Conservation (phyloP, 1,139 yeast species). For the Blastobotrys malaysiensis region DNA sequence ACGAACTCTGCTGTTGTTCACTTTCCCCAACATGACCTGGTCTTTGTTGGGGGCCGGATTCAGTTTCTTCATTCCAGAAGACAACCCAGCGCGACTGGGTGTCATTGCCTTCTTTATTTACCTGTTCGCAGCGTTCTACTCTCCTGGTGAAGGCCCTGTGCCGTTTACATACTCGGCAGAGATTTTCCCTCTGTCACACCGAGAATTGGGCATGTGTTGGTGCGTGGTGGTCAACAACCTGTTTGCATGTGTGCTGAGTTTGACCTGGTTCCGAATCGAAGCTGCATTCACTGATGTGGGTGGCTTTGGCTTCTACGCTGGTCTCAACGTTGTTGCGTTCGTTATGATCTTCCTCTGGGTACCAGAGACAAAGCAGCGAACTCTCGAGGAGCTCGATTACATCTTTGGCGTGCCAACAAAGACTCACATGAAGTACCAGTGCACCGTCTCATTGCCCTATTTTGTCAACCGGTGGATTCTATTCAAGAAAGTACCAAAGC, state of each 20-base stretch:
- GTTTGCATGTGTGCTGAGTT: constrained; percentile 63
- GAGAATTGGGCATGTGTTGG: constrained; percentile 68
- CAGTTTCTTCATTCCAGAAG: constrained; percentile 59
- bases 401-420: constrained; percentile 17
- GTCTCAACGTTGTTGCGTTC: constrained; percentile 17
- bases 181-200: constrained; percentile 64
- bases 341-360: constrained; percentile 21
- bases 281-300: constrained; percentile 19
- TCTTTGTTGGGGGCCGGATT: constrained; percentile 68
- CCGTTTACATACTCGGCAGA: constrained; percentile 75
- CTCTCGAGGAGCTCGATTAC: constrained; percentile 17
- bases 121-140: constrained; percentile 57
- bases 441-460: constrained; percentile 18
- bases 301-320: constrained; percentile 23
- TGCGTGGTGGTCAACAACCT: constrained; percentile 77
- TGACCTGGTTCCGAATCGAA: constrained; percentile 36
- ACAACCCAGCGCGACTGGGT: constrained; percentile 46
- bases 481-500: constrained; percentile 10
- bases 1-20: constrained; percentile 57
- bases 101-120: constrained; percentile 52
- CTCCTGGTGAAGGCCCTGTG: constrained; percentile 73
- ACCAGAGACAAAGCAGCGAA: constrained; percentile 22
- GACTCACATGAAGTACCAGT: constrained; percentile 18
- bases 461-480: constrained; percentile 17
- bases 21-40: constrained; percentile 76